Evolutionary conservation across 208 protist genomes (phyloP).

Genomic region (Trypanosomatidae sp.): DNA sequence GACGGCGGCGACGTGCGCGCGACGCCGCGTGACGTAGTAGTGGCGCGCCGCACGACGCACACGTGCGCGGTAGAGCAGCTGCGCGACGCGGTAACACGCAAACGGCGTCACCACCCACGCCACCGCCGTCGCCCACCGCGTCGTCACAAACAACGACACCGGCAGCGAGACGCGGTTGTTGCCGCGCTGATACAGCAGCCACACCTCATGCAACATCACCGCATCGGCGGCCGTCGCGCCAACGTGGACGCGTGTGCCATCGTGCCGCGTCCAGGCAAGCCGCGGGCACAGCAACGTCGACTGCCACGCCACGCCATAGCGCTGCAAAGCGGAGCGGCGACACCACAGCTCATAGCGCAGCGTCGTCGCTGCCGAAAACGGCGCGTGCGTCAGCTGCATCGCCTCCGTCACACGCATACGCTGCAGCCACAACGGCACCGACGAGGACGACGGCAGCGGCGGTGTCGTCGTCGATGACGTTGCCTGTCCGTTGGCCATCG

Average conservation of each 20-base stretch:
- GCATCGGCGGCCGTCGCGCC: conserved; percentile 20
- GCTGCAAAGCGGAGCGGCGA: conserved; percentile 23
- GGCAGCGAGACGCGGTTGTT: conserved; percentile 56
- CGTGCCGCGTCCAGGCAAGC: conserved; percentile 23
- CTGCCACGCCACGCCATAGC: conserved; percentile 45
- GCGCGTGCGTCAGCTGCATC: conserved; percentile 21
- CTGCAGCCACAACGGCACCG: conserved; percentile 11
- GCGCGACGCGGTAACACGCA: conserved; percentile 27
- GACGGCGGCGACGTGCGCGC: conserved; percentile 52
- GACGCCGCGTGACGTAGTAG: conserved; percentile 28
- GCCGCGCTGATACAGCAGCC: conserved; percentile 53
- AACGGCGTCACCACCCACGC: conserved; percentile 48
- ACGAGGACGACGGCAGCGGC: too few species aligned
- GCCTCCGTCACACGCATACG: conserved; percentile 16
- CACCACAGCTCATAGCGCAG: conserved; percentile 59
- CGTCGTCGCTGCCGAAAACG: conserved; percentile 25
- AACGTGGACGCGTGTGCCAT: too few species aligned
- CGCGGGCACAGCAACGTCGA: conserved; percentile 35
- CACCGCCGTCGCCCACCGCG: conserved; percentile 19
- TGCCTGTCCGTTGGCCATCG: too few species aligned
- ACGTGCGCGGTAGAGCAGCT: conserved; percentile 34
- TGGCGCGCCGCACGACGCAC: conserved; percentile 16
- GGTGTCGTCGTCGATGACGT: too few species aligned
- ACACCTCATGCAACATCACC: conserved; percentile 45
- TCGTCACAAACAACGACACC: conserved; percentile 45